A percentile compares a stretch with the other conserved stretches of the same genome.
Evolutionary conservation across 2,329 filamentous ascomycete genomes (phyloP).

Genomic region (Colletotrichum sp.): DNA sequence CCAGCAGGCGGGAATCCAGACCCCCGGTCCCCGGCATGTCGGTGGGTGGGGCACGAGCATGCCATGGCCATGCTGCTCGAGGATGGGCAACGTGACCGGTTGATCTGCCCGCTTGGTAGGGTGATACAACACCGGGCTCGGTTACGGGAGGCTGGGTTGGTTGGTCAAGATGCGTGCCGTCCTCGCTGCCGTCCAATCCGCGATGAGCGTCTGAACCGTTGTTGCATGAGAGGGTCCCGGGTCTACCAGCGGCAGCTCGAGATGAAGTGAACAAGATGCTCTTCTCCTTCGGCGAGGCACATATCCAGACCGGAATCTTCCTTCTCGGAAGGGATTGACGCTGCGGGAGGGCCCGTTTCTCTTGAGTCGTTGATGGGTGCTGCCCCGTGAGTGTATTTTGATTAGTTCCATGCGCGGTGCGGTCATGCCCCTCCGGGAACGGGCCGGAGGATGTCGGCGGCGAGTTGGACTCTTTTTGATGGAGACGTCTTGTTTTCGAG

Average conservation of each 20-base stretch:
- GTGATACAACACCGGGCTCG: constrained; percentile 12
- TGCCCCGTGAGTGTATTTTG: background rate
- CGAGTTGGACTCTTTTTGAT: background rate
- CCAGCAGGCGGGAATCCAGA: background rate
- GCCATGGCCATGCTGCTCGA: background rate
- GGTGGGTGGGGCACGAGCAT: background rate
- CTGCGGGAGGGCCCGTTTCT: constrained; percentile 14
- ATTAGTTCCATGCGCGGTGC: constrained; percentile 3
- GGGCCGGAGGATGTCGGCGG: constrained; percentile 12
- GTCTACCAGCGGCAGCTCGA: background rate
- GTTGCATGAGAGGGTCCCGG: background rate
- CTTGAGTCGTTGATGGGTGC: background rate
- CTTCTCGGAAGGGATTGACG: constrained; percentile 2
- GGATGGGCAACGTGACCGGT: constrained; percentile 2
- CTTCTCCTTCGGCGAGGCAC: background rate
- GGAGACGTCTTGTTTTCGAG: background rate
- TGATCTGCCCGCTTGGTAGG: constrained; percentile 6
- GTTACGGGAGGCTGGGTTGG: background rate
- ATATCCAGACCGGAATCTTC: background rate
- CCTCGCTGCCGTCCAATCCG: background rate
- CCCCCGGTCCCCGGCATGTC: constrained; percentile 5
- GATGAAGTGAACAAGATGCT: background rate
- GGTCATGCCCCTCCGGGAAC: constrained; percentile 8
- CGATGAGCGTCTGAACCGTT: background rate
- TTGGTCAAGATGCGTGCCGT: background rate